phyloP scores from a whole-genome alignment of 2,329 filamentous ascomycete species.

The Verticillium tricorpus region DNA sequence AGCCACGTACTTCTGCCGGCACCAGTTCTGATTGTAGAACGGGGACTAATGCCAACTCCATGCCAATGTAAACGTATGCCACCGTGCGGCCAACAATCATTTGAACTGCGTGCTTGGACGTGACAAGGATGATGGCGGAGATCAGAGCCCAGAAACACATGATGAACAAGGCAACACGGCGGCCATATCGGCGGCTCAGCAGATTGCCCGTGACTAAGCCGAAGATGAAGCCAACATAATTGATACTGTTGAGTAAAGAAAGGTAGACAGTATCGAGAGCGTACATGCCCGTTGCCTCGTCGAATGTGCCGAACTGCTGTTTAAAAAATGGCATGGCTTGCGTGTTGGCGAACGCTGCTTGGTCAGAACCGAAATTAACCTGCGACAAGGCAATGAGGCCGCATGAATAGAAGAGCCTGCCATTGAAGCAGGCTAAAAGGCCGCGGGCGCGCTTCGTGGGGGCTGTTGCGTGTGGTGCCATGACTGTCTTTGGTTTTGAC shows the following conservation, averaged over 20 bases:
- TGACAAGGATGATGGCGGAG: slow-evolving; percentile 25
- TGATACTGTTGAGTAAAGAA: slow-evolving; percentile 28
- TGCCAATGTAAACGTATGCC: slow-evolving; percentile 33
- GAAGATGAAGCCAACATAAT: slow-evolving; percentile 24
- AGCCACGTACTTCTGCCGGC: slow-evolving; percentile 22
- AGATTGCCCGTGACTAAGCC: slow-evolving; percentile 23
- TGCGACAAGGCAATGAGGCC: slow-evolving; percentile 25
- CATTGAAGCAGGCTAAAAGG: slow-evolving; percentile 9
- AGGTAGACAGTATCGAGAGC: slow-evolving; percentile 23
- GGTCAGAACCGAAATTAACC: slow-evolving; percentile 36
- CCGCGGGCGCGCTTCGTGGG: neutral
- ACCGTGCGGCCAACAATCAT: slow-evolving; percentile 29
- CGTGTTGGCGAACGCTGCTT: slow-evolving; percentile 27
- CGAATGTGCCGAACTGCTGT: slow-evolving; percentile 24
- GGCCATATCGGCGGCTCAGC: slow-evolving; percentile 23
- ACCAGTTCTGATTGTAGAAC: slow-evolving; percentile 28
- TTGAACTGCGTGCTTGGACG: slow-evolving; percentile 21
- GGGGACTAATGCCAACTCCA: slow-evolving; percentile 32
- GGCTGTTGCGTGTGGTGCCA: neutral
- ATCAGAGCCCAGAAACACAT: slow-evolving; percentile 31
- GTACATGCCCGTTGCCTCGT: slow-evolving; percentile 16
- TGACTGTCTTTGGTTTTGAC: slow-evolving; percentile 9
- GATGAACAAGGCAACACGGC: slow-evolving; percentile 26
- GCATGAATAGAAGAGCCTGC: slow-evolving; percentile 11
- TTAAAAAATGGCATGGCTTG: slow-evolving; percentile 32